A percentile compares a stretch with the other conserved stretches of the same genome.
Evolutionary conservation across 139 green algal genomes (phyloP).

Genomic region (Marvania coccoides): DNA sequence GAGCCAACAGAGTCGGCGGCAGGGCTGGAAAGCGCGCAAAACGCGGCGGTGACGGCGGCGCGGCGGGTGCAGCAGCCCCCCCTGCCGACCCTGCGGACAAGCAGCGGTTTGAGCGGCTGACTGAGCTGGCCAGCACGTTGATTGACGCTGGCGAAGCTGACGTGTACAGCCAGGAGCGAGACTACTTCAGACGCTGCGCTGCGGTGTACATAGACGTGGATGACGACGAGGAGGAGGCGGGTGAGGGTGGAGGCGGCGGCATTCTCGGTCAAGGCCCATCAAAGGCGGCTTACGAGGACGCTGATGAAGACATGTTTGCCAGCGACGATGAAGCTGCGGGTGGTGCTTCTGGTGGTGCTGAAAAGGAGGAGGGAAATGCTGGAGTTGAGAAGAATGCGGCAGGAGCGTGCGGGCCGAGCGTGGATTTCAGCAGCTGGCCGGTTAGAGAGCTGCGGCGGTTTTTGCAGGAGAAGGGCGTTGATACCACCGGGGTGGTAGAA

Average conservation of each 20-base stretch:
- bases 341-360: not conserved
- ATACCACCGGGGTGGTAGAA: conserved; percentile 46
- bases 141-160: conserved; percentile 50
- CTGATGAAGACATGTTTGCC: conserved; percentile 61
- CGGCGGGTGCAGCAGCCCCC: conserved; percentile 27
- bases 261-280: not conserved
- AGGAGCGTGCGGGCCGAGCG: not conserved
- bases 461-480: conserved; percentile 39
- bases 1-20: conserved; percentile 12
- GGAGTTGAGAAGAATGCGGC: not conserved
- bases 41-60: not conserved
- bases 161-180: conserved; percentile 37
- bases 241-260: not conserved
- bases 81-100: conserved; percentile 17
- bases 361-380: not conserved
- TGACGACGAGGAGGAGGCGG: conserved; percentile 16
- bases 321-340: conserved; percentile 15
- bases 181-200: conserved; percentile 32
- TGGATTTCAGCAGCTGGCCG: conserved; percentile 56
- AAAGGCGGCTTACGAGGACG: conserved; percentile 23
- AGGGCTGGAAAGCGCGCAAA: conserved; percentile 5
- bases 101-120: conserved; percentile 43
- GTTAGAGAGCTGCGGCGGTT: conserved; percentile 68
- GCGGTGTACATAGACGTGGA: conserved; percentile 37
- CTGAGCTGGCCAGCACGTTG: conserved; percentile 34